Base-by-base conservation (phyloP, 2,329 filamentous ascomycete genomes). In the Mariannaea elegans region DNA sequence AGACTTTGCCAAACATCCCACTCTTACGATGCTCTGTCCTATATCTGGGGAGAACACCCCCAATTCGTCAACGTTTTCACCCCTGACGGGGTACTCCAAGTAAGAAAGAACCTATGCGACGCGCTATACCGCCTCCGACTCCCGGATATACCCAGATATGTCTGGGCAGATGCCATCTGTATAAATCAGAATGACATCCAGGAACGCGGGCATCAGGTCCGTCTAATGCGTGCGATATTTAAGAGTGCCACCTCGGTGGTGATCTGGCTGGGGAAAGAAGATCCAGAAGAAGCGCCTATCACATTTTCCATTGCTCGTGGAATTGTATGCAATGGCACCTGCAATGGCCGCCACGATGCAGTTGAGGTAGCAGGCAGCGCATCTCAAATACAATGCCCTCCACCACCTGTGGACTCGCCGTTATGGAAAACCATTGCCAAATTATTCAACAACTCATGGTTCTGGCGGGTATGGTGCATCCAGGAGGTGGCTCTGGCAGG, bases 81-180 rank as follows among this genome's bases (percentile, higher is more conserved):
- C 48, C 58, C 31, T 52, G 4, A 27, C 49, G 36, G 36, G 16
- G 9, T 14, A 7, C 10, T 38, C 5, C 10, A 38, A 38, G 27
- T 48, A 10, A 5, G 38, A 21, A 23, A 36, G 9, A 36, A 46
- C 39, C 9, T 38, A 21, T 14, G 51, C n/a, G 38, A 39, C 13
- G 57, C 57, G n/a, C 39, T 60, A 0, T 52, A 60, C 7, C 31
- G 49, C 10, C 14, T 60, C 7, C 52, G 57, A 7, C 27, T 10
- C n/a, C 14, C 19, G n/a, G 24, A 21, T 14, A 29, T 52, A 23
- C n/a, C 34, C 8, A n/a, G 58, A 7, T n/a, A 48, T 9, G 19
- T 61, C 31, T 61, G 58, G 58, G 46, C 41, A 14, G 58, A 61
- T 41, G 52, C 52, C 32, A 47, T 61, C 19, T 61, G 53, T 21